Evolutionary conservation across 805 yeast species (phyloP), one percentile per base, ranked within the genome.

Genomic region (Candida andamanensis): DNA sequence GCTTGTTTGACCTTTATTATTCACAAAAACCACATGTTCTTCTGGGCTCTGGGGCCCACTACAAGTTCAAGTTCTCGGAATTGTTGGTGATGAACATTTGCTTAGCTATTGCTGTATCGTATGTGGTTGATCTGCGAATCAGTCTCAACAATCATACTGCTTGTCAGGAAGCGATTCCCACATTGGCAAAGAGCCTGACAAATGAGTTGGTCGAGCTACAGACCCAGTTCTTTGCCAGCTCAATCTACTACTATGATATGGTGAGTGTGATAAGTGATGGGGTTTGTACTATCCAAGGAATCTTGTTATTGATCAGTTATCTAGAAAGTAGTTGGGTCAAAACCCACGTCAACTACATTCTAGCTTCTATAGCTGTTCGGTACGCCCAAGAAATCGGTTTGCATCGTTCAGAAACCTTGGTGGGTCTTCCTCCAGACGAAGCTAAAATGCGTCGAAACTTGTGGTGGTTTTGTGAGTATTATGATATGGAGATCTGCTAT

Each of bases 171-270:
- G n/a, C n/a, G n/a, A 21, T 27, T 5, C 30, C 35, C 5, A 21
- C 4, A 12, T 17, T 32, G 21, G 14, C 13, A 14, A 17, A 14
- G 6, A 15, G 19, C 4, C 10, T 15, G n/a, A 21, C 20, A 2
- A 37, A 41, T 7, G 50, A 50, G 4, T 37, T 58, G 28, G 26
- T 35, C 8, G 29, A 30, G 5, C 32, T 55, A 24, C 54, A 52
- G 30, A 30, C 42, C 8, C 33, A 39, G 6, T 41, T 54, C 16
- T 40, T 56, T 27, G 41, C 47, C 31, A 49, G 45, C 37, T 54
- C 78, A 0, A 48, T 77, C 15, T 72, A 54, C 44, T 79, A 74
- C 46, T 79, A 69, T 42, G 76, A 73, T 42, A 61, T 73, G 37
- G 49, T 76, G 6, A 52, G 69, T 4, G 56, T 72, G 2, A 46